A percentile compares a stretch with the other conserved stretches of the same genome.
phyloP scores from a whole-genome alignment of 345 rosid species.

The Isatis tinctoria region DNA sequence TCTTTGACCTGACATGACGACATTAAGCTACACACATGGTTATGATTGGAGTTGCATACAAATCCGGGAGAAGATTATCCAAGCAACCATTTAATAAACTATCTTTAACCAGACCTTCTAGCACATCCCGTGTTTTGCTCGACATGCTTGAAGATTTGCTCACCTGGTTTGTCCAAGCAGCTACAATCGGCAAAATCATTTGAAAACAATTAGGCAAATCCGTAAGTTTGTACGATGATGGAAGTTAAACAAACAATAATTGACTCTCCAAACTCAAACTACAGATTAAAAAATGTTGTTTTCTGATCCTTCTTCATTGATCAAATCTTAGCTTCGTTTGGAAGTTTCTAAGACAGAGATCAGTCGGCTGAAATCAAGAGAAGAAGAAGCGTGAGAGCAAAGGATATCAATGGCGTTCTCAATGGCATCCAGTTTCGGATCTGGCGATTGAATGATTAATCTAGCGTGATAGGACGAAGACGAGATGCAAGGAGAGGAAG shows the following conservation, averaged over 20 bases:
- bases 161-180: not conserved
- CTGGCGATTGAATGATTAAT: too few species aligned
- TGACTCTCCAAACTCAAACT: not conserved
- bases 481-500: too few species aligned
- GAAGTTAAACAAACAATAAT: not conserved
- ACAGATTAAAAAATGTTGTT: not conserved
- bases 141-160: constrained; percentile 30
- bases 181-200: not conserved
- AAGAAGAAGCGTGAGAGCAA: too few species aligned
- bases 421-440: too few species aligned
- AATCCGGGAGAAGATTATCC: too few species aligned
- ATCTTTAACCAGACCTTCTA: constrained; percentile 75
- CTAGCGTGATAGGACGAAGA: too few species aligned
- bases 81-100: constrained; percentile 87
- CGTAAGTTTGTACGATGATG: not conserved
- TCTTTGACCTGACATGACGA: constrained; percentile 52
- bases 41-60: not conserved
- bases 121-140: constrained; percentile 59
- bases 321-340: not conserved
- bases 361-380: too few species aligned
- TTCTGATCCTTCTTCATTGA: not conserved
- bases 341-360: too few species aligned
- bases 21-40: not conserved
- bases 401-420: too few species aligned
- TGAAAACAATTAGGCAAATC: not conserved